These are phyloP conservation scores for Tetrahymena malaccensis DNA, from an alignment of 73 alveolate species.

Conservation along the genomic window DNA sequence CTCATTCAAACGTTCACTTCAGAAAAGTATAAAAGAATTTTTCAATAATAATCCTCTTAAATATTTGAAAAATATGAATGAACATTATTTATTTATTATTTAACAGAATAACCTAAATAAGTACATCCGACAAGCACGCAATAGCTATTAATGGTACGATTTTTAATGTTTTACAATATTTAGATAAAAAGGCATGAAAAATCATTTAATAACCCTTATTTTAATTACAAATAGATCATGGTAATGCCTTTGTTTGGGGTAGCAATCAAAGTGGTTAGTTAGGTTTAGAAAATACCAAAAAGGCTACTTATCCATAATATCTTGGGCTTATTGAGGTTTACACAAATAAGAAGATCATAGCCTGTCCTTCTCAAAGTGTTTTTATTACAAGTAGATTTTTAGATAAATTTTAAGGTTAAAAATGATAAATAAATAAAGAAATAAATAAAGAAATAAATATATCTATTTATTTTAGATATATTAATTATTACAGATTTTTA, in stretches of 20 bases:
- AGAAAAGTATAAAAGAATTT: not conserved
- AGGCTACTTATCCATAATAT: not conserved
- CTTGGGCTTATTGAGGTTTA: not conserved
- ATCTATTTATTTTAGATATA: no score
- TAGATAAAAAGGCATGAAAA: no score
- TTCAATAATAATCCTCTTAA: not conserved
- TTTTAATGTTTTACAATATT: no score
- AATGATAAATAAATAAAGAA: no score
- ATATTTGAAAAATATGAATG: not conserved
- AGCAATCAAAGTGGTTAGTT: not conserved
- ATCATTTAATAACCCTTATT: not conserved
- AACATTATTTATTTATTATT: not conserved
- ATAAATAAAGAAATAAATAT: no score
- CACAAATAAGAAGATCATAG: not conserved
- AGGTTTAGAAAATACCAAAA: not conserved
- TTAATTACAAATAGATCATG: not conserved
- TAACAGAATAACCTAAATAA: not conserved
- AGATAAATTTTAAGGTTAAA: no score
- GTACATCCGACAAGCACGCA: not conserved
- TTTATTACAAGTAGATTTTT: not conserved
- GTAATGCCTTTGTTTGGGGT: not conserved
- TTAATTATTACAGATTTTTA: not conserved
- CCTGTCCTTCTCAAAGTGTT: not conserved
- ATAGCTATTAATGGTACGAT: not conserved
- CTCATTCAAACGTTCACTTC: not conserved